These are phyloP conservation scores for Linnemannia schmuckeri DNA, from an alignment of 192 early-diverging fungal species.

Conservation along the genomic window DNA sequence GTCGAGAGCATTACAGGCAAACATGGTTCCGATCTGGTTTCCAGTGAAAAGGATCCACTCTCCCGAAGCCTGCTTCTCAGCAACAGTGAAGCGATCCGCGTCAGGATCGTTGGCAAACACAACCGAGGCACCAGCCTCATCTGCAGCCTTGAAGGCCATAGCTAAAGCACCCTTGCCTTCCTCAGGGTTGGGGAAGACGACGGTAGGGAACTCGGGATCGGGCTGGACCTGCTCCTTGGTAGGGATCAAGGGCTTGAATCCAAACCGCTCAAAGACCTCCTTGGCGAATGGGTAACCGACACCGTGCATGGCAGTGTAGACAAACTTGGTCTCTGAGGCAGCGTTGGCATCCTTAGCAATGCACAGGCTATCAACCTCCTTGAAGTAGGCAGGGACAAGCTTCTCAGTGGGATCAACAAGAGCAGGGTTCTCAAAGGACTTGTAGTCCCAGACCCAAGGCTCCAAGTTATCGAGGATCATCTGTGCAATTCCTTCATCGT, in stretches of 20 bases:
- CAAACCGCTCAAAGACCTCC: conserved; percentile 76
- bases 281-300: conserved; percentile 86
- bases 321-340: conserved; percentile 70
- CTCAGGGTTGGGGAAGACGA: conserved; percentile 89
- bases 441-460: conserved; percentile 78
- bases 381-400: conserved; percentile 82
- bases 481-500: conserved; percentile 84
- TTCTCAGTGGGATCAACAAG: conserved; percentile 69
- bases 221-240: conserved; percentile 80
- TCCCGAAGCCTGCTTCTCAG: conserved; percentile 79
- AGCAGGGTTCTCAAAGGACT: conserved; percentile 68
- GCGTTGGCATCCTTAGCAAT: conserved; percentile 61
- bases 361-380: conserved; percentile 62
- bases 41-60: conserved; percentile 89
- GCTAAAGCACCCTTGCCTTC: conserved; percentile 85
- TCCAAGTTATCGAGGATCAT: conserved; percentile 76
- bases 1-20: conserved; percentile 76
- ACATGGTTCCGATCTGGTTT: conserved; percentile 90
- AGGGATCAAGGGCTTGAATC: conserved; percentile 73
- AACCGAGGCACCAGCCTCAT: conserved; percentile 63
- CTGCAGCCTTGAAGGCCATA: conserved; percentile 78
- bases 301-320: conserved; percentile 97
- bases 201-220: conserved; percentile 93
- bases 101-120: conserved; percentile 97
- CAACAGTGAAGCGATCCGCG: conserved; percentile 92